Evolutionary conservation across 106 monocot species (phyloP).

Genomic region (Dioscorea alata): DNA sequence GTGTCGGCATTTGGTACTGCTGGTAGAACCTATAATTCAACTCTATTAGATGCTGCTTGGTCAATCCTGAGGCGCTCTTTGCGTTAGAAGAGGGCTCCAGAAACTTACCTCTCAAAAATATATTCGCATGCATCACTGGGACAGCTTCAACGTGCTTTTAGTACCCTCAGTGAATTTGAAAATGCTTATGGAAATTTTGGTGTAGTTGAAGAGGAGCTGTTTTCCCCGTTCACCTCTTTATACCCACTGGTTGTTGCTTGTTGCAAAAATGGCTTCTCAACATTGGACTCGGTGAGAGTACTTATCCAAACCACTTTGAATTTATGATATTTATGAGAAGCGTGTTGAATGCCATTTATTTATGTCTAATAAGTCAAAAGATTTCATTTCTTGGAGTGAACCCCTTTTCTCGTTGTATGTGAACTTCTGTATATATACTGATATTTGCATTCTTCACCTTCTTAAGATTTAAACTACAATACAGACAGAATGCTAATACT

Average conservation of each 20-base stretch:
- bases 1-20: constrained; percentile 63
- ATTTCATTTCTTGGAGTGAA: too few relatives aligned
- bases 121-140: too few relatives aligned
- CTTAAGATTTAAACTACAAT: too few relatives aligned
- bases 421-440: too few relatives aligned
- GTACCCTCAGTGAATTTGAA: constrained; percentile 81
- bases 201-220: constrained; percentile 54
- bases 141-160: constrained; percentile 80
- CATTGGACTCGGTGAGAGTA: constrained; percentile 72
- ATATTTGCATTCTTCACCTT: too few relatives aligned
- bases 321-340: too few relatives aligned
- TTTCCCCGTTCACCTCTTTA: constrained; percentile 92
- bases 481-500: too few relatives aligned
- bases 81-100: constrained; percentile 76
- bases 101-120: constrained; percentile 78
- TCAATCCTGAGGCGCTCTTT: constrained; percentile 54
- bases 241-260: constrained; percentile 84
- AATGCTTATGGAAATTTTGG: constrained; percentile 47
- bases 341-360: too few relatives aligned
- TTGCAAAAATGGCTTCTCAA: constrained; percentile 77
- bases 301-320: too few relatives aligned
- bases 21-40: constrained; percentile 58
- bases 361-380: too few relatives aligned
- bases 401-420: too few relatives aligned
- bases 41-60: constrained; percentile 77